Evolutionary conservation across 768 basidiomycete genomes (phyloP), one percentile per base, ranked within the genome.

Genomic region (Tylopilus balloui): DNA sequence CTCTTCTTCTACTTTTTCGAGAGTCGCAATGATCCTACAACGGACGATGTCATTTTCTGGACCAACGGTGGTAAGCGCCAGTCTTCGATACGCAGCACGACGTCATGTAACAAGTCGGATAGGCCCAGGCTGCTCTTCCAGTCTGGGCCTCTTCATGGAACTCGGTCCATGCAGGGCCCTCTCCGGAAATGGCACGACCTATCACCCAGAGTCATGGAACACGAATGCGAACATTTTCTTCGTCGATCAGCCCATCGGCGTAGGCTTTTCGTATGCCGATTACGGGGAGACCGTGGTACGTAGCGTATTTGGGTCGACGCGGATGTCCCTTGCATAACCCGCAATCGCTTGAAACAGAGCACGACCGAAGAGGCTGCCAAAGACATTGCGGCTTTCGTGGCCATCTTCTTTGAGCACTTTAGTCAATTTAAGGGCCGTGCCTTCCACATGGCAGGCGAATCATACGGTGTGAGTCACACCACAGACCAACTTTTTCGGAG

Each of bases 1-100:
- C 46, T 84, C 34, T 83, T 83, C 65, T 86, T 87, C 69, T 85
- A 85, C 65, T 87, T 87, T 67, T 88, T 87, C 63, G 83, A 87
- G 66, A 82, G 79, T 53, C 69, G 86, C 52, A 72, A 72, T 41
- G 68, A 79, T 55, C 82, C 82, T 24, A 74, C 69, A 14, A 73
- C 69, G 56, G 79, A 81, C 73, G 63, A 82, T 54, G 77, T 83
- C 8, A 78, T 83, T 10, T 78, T 83, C 58, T 75, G 74, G 75
- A 75, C 73, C n/a, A 75, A 75, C 48, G 78, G 78, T 54, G 85
- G 84, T 45, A 41, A 69, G 77, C 54, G 70, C 69, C 1, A 66
- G 32, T 23, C 28, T 21, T n/a, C 12, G 38, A 35, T 12, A 4
- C 9, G 35, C 6, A 12, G 3, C 17, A 14, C 5, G 6, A 32